Conservation (phyloP, 169 alveolate species). For the Eimeria zaria region DNA sequence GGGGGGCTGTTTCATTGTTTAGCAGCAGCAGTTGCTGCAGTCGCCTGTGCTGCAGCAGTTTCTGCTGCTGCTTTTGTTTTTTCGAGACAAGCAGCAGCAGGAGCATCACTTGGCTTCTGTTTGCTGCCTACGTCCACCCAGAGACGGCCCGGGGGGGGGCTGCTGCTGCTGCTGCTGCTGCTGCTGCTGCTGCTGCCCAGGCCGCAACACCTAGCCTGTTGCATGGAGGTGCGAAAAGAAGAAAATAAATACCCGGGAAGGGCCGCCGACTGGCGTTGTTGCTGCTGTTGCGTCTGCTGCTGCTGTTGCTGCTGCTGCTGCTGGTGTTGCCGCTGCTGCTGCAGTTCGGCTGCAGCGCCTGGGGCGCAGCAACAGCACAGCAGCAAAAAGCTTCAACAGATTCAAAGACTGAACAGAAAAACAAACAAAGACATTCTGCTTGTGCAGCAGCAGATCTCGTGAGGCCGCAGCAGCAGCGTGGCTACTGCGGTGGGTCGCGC, state of each 20-base stretch:
- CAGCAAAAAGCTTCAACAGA: background rate
- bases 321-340: constrained; percentile 20
- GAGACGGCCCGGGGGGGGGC: background rate
- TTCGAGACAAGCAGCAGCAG: background rate
- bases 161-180: constrained; percentile 45
- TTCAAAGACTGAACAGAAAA: background rate
- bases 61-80: background rate
- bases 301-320: constrained; percentile 20
- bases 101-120: background rate
- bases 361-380: constrained; percentile 33
- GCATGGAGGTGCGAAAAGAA: background rate
- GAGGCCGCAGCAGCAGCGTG: background rate
- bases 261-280: constrained; percentile 43
- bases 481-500: background rate
- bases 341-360: constrained; percentile 46
- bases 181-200: constrained; percentile 51
- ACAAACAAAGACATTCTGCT: background rate
- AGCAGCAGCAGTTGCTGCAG: constrained; percentile 41
- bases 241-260: background rate
- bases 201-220: background rate
- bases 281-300: background rate
- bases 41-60: background rate
- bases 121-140: background rate
- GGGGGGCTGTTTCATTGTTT: constrained; percentile 31
- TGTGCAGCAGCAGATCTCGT: constrained; percentile 17